Percentiles rank a stretch among this genome's conserved stretches.
phyloP scores from a whole-genome alignment of 2,329 filamentous ascomycete species.

The Ceratocystis lukuohia region DNA sequence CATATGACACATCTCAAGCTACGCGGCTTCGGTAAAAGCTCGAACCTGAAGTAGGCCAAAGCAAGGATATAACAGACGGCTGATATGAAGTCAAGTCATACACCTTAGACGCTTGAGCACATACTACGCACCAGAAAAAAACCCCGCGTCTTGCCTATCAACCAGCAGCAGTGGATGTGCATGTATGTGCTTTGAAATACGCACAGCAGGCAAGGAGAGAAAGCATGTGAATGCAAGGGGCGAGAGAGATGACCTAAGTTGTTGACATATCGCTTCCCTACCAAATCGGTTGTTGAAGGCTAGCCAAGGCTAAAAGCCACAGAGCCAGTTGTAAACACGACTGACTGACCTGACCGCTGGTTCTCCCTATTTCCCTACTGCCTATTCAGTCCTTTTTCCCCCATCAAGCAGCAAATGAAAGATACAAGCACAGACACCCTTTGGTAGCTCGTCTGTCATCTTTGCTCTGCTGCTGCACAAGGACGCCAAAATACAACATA shows the following conservation, averaged over 20 bases:
- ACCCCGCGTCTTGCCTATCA: neutral
- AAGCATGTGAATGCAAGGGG: neutral
- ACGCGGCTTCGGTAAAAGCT: neutral
- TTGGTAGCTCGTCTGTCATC: neutral
- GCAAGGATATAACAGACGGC: neutral
- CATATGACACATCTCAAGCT: conserved; percentile 6
- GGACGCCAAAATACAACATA: neutral
- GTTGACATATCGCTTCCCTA: neutral
- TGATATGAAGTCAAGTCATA: neutral
- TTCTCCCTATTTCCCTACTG: no score
- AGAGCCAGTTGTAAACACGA: no score
- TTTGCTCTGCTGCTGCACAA: neutral
- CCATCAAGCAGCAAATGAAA: neutral
- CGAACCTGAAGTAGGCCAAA: neutral
- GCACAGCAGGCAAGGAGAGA: neutral
- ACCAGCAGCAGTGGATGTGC: neutral
- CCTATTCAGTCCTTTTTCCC: no score
- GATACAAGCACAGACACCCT: neutral
- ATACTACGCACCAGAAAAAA: neutral
- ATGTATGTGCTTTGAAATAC: neutral
- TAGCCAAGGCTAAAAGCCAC: neutral
- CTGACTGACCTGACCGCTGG: no score
- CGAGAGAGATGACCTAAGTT: no score
- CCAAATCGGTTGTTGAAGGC: neutral
- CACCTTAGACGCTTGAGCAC: neutral